Evolutionary conservation across 495 filamentous ascomycete genomes (phyloP), one percentile per base, ranked within the genome.

Genomic region (Polyplosphaeria fusca): DNA sequence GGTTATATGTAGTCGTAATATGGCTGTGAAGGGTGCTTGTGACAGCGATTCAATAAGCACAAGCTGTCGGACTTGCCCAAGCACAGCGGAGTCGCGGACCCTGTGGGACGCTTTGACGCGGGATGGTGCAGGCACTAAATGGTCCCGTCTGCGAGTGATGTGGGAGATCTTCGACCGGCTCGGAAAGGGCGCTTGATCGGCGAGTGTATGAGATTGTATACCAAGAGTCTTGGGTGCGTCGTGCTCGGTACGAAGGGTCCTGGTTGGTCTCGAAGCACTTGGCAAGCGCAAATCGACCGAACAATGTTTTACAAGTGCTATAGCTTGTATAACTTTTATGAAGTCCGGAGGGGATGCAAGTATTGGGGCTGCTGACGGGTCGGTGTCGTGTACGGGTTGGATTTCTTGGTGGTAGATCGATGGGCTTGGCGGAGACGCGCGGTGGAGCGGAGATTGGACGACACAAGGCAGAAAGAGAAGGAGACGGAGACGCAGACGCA

Each of bases 391-490:
- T 25, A 25, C n/a, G 41, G 40, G 52, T 59, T n/a, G 27, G 42
- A 43, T 47, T 20, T 53, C 49, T 53, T 58, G 48, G 56, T 1
- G 13, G 56, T 32, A 20, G 56, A 47, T 60, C 56, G 25, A 28
- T 32, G 16, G 24, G 41, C 56, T 60, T 60, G 56, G 56, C 56
- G 30, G 41, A 23, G 47, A 46, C 38, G n/a, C 41, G 56, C 48
- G 56, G 49, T 32, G 28, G 56, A 60, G 56, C 53, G 56, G 56
- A 60, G 56, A 60, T 46, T 32, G 37, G 27, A 19, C 41, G 56
- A 47, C 16, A 52, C 47, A 60, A 12, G 5, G 20, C 39, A 60
- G 41, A 48, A 38, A 48, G 44, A 19, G 35, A 18, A 47, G 12
- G 5, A 27, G 47, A 58, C 22, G 44, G 40, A 20, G 4, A 46